A percentile compares a stretch with the other conserved stretches of the same genome.
phyloP scores from a whole-genome alignment of 495 filamentous ascomycete species.

The Daldinia decipiens region DNA sequence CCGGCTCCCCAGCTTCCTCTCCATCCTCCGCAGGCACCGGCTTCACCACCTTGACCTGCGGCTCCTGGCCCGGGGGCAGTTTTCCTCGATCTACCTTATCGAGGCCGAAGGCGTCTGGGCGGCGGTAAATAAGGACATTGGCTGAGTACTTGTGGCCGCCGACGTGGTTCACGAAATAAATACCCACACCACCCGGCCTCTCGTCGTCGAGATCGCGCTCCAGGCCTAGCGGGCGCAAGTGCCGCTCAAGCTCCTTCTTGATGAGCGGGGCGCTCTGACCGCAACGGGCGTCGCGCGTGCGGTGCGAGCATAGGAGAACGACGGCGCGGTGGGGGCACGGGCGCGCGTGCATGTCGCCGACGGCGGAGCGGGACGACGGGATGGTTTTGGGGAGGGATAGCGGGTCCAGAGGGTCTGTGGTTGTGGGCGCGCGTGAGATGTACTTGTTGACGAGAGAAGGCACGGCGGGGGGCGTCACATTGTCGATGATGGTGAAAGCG shows the following conservation, averaged over 20 bases:
- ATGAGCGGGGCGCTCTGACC: slow-evolving; percentile 92
- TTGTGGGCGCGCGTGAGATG: slow-evolving; percentile 79
- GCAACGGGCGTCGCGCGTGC: slow-evolving; percentile 92
- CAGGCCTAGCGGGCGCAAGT: slow-evolving; percentile 83
- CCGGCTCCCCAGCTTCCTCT: slow-evolving; percentile 36
- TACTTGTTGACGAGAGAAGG: slow-evolving; percentile 76
- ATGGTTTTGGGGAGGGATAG: slow-evolving; percentile 49
- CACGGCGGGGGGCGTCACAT: slow-evolving; percentile 80
- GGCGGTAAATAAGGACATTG: slow-evolving; percentile 90
- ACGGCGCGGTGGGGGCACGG: slow-evolving; percentile 83
- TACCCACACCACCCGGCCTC: slow-evolving; percentile 86
- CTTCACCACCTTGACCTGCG: slow-evolving; percentile 27
- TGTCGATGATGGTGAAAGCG: slow-evolving; percentile 84
- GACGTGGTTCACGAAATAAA: slow-evolving; percentile 96
- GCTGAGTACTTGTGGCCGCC: slow-evolving; percentile 95
- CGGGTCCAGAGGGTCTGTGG: slow-evolving; percentile 70
- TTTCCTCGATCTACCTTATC: slow-evolving; percentile 55
- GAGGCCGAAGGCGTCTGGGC: slow-evolving; percentile 68
- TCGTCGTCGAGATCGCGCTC: slow-evolving; percentile 89
- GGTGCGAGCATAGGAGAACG: slow-evolving; percentile 93
- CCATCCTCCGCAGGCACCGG: slow-evolving; percentile 16
- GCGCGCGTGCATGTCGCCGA: slow-evolving; percentile 67
- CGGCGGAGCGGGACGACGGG: slow-evolving; percentile 66
- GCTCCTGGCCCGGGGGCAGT: slow-evolving; percentile 45
- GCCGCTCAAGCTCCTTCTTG: slow-evolving; percentile 85